Base-by-base conservation (phyloP, 805 yeast genomes). In the Wickerhamomyces rabaulensis region DNA sequence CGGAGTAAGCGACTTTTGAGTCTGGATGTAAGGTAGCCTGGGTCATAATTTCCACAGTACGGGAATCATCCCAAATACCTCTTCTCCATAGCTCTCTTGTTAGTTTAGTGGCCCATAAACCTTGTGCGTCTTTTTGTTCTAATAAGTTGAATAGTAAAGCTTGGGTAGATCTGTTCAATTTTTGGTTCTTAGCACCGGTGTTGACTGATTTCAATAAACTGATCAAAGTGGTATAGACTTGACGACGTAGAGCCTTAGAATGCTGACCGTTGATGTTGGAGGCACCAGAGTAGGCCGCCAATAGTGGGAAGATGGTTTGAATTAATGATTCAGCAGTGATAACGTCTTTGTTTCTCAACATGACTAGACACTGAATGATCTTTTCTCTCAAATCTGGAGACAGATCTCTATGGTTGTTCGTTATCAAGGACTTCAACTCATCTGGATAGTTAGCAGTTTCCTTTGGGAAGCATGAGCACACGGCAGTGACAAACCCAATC, bases 1-100 rank as follows among this genome's bases (percentile, higher is more conserved):
- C 99, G 3, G 97, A 86, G 45, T 85, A 71, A 7, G 95, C 84
- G 41, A 94, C 94, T 67, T 94, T 94, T 6, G 72, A 66, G 58
- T 94, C 96, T 15, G 84, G 83, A 60, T 90, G 97, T 51, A 88
- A 67, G 2, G 97, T 89, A 1, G 98, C 97, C 57, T 89, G 94
- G 2, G 95, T 84, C 98, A 94, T 91, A 60, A 94, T 81, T 66
- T 94, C 99, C n/a, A 94, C 96, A 0, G 98, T 85, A 58, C 97
- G 75, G 0, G 96, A 79, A 64, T 94, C 99, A 65, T 90, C 97
- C 99, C 99, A 94, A 48, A 94, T 87, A 61, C 96, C 96, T 63
- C 98, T 78, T 71, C 96, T 79, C 99, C 99, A 94, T 43, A 94
- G 71, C 65, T 94, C 98, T 62, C 98, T 79, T 6, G 97, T 90